phyloP scores from a whole-genome alignment of 2,329 filamentous ascomycete genomes.

The Gaeumannomyces sp. region DNA sequence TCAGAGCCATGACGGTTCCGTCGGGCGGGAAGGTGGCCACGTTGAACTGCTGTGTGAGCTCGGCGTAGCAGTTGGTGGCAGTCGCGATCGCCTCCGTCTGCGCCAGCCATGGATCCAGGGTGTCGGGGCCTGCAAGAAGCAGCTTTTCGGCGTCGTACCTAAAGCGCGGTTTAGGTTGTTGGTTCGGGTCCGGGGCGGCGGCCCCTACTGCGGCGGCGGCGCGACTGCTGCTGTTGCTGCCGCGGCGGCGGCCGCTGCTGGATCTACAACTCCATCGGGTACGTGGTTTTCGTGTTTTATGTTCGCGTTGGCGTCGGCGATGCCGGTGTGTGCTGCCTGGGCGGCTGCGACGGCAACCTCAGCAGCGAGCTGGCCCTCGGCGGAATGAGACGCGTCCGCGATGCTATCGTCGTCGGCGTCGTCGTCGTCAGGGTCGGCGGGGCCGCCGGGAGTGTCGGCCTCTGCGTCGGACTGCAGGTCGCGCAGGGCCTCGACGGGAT shows the following conservation, averaged over 20 bases:
- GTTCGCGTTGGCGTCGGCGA: not conserved
- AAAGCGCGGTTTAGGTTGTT: constrained; percentile 1
- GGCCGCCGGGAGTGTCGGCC: not conserved
- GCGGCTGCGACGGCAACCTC: constrained; percentile 2
- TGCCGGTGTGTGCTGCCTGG: not conserved
- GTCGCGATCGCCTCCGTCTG: constrained; percentile 16
- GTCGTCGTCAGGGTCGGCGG: constrained; percentile 4
- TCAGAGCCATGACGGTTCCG: constrained; percentile 16
- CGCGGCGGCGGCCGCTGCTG: not conserved
- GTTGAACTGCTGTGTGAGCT: constrained; percentile 16
- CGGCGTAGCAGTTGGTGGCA: constrained; percentile 14
- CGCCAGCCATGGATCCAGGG: constrained; percentile 14
- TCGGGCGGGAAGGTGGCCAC: constrained; percentile 13
- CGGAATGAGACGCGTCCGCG: constrained; percentile 6
- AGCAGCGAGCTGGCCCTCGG: not conserved
- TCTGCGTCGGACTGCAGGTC: constrained; percentile 8
- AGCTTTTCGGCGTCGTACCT: constrained; percentile 9
- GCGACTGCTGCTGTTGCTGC: constrained; percentile 1
- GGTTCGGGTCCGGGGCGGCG: not conserved
- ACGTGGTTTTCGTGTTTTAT: not conserved
- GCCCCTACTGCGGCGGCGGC: constrained; percentile 2
- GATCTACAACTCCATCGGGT: not conserved
- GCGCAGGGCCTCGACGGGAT: constrained; percentile 8
- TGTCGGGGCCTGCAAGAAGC: constrained; percentile 8
- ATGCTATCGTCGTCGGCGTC: constrained; percentile 6